phyloP scores from a whole-genome alignment of 495 filamentous ascomycete genomes.

The Lasiosphaeris hirsuta region DNA sequence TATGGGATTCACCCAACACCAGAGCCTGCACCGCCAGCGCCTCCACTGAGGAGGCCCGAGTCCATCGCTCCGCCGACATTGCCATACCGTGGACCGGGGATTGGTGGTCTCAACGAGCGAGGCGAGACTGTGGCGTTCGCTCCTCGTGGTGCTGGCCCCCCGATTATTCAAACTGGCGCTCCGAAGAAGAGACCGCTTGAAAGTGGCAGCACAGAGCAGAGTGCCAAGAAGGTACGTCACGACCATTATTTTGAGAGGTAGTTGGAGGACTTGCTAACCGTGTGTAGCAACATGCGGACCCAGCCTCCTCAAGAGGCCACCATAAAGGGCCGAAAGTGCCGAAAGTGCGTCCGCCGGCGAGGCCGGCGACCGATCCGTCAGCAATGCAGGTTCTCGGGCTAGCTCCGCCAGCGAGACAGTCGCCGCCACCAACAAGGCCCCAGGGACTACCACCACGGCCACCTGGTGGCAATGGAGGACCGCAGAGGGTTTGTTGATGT shows the following conservation, averaged over 20 bases:
- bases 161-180: slow-evolving; percentile 24
- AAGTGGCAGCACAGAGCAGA: slow-evolving; percentile 11
- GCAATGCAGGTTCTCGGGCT: slow-evolving; percentile 33
- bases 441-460: background rate
- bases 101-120: slow-evolving; percentile 26
- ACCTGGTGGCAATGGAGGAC: slow-evolving; percentile 6
- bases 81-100: slow-evolving; percentile 20
- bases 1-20: background rate
- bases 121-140: slow-evolving; percentile 18
- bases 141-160: slow-evolving; percentile 16
- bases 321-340: slow-evolving; percentile 15
- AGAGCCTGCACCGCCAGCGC: background rate
- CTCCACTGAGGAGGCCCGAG: background rate
- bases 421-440: slow-evolving; percentile 16
- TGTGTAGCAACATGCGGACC: slow-evolving; percentile 8
- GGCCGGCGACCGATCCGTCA: slow-evolving; percentile 24
- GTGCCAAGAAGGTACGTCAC: slow-evolving; percentile 28
- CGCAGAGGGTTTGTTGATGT: background rate
- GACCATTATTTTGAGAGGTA: too few species aligned
- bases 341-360: slow-evolving; percentile 2
- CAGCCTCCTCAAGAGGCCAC: slow-evolving; percentile 1
- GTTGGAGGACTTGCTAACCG: background rate
- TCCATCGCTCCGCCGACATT: slow-evolving; percentile 5
- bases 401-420: slow-evolving; percentile 20
- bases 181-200: slow-evolving; percentile 32